Evolutionary conservation across 768 basidiomycete genomes (phyloP).

Genomic region (Crucibulum laeve): DNA sequence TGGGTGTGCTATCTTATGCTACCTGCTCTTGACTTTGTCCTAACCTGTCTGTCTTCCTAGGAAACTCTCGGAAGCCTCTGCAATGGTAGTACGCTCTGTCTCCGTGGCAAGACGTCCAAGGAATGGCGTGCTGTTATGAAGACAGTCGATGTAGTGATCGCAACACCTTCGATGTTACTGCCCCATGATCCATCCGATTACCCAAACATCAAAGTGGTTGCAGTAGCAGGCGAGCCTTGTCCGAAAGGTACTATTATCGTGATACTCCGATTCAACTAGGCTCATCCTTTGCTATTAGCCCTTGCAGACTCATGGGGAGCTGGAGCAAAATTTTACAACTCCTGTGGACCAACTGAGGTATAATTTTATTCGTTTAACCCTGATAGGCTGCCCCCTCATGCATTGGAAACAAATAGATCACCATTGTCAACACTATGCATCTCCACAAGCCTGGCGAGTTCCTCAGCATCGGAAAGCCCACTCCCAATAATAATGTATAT

Average conservation of each 20-base stretch:
- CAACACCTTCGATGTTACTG: slow-evolving; percentile 52
- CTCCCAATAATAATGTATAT: slow-evolving; percentile 47
- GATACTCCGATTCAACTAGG: not conserved
- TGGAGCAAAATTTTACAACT: slow-evolving; percentile 41
- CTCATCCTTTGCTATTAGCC: slow-evolving; percentile 11
- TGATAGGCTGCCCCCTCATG: not conserved
- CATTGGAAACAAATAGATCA: slow-evolving; percentile 29
- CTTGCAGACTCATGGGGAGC: slow-evolving; percentile 42
- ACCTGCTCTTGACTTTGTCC: slow-evolving; percentile 22
- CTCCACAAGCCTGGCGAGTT: slow-evolving; percentile 34
- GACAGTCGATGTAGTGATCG: slow-evolving; percentile 49
- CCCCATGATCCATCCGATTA: slow-evolving; percentile 48
- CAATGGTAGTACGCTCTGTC: slow-evolving; percentile 50
- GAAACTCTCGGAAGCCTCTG: slow-evolving; percentile 50
- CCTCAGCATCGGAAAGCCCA: slow-evolving; percentile 47
- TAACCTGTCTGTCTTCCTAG: slow-evolving; percentile 31
- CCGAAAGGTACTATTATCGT: slow-evolving; percentile 35
- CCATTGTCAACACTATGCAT: slow-evolving; percentile 55
- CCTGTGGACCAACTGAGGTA: slow-evolving; percentile 57
- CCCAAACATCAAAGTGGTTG: slow-evolving; percentile 49
- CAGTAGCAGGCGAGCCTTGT: slow-evolving; percentile 55
- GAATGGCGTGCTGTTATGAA: slow-evolving; percentile 51
- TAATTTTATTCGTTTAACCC: slow-evolving; percentile 4
- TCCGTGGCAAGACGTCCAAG: slow-evolving; percentile 47
- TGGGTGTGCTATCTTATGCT: slow-evolving; percentile 34